These are phyloP conservation scores for Ogataea henricii DNA, from an alignment of 805 yeast genomes.

Conservation along the genomic window DNA sequence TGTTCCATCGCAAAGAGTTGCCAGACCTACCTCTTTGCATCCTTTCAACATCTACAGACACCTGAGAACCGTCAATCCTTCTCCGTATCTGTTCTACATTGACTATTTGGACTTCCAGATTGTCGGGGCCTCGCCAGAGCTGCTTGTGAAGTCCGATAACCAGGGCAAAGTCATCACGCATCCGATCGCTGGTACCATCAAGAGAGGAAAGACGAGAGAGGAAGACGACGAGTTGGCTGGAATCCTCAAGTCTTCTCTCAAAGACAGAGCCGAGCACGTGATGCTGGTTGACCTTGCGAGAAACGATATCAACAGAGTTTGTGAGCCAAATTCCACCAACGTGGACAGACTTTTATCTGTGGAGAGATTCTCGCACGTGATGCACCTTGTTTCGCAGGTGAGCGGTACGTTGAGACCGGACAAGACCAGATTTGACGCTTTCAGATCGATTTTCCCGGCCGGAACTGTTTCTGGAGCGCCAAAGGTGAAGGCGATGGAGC, in stretches of 20 bases:
- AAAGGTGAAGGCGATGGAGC: slow-evolving; percentile 94
- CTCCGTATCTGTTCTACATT: slow-evolving; percentile 93
- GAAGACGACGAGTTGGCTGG: slow-evolving; percentile 87
- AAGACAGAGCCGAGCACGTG: slow-evolving; percentile 97
- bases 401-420: slow-evolving; percentile 85
- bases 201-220: slow-evolving; percentile 84
- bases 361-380: slow-evolving; percentile 94
- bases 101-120: slow-evolving; percentile 91
- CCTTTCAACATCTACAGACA: slow-evolving; percentile 97
- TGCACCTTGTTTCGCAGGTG: slow-evolving; percentile 94
- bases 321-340: slow-evolving; percentile 78
- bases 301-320: slow-evolving; percentile 93
- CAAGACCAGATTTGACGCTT: slow-evolving; percentile 92
- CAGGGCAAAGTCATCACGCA: slow-evolving; percentile 83
- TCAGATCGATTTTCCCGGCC: slow-evolving; percentile 97
- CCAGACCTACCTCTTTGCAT: slow-evolving; percentile 91
- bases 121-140: slow-evolving; percentile 97
- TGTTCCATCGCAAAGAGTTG: slow-evolving; percentile 96
- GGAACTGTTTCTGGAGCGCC: slow-evolving; percentile 99
- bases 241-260: slow-evolving; percentile 69
- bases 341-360: slow-evolving; percentile 89
- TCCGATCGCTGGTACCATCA: slow-evolving; percentile 97
- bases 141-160: slow-evolving; percentile 77
- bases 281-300: slow-evolving; percentile 98
- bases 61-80: slow-evolving; percentile 92